These are phyloP conservation scores for Podila horticola DNA, from an alignment of 192 early-diverging fungal species.

Conservation along the genomic window DNA sequence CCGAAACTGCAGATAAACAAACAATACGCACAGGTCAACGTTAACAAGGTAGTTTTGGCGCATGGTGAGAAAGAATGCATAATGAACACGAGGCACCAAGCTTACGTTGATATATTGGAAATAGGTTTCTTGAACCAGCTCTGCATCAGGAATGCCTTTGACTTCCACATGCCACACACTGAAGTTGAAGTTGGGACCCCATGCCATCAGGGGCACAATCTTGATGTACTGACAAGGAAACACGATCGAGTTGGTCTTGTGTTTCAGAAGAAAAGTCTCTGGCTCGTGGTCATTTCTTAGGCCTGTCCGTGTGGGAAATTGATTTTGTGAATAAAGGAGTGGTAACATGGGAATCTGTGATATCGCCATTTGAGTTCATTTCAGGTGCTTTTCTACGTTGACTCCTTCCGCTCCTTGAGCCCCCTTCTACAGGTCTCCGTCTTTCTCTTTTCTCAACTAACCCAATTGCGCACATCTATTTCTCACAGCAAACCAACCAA, in stretches of 20 bases:
- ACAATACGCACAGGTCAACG: background rate
- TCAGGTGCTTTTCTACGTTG: too few species aligned
- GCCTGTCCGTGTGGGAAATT: constrained; percentile 25
- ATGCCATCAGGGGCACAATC: constrained; percentile 90
- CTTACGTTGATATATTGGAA: constrained; percentile 74
- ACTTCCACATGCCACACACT: constrained; percentile 96
- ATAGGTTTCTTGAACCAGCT: constrained; percentile 73
- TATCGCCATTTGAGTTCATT: too few species aligned
- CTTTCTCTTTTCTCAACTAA: too few species aligned
- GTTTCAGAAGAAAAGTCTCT: constrained; percentile 88
- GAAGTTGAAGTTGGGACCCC: constrained; percentile 95
- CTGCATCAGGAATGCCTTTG: constrained; percentile 75
- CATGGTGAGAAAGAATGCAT: too few species aligned
- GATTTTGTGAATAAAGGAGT: background rate
- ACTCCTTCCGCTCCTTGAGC: too few species aligned
- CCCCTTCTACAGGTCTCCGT: too few species aligned
- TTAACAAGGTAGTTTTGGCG: too few species aligned
- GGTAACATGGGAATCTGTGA: too few species aligned
- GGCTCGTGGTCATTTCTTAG: constrained; percentile 79
- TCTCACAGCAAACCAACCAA: too few species aligned
- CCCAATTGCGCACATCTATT: too few species aligned
- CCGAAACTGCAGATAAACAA: constrained; percentile 58
- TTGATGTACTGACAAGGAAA: constrained; percentile 95
- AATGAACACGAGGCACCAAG: background rate
- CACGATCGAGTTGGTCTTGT: constrained; percentile 78